phyloP scores from a whole-genome alignment of 2,329 filamentous ascomycete species.

The Hypoxylon sp. region DNA sequence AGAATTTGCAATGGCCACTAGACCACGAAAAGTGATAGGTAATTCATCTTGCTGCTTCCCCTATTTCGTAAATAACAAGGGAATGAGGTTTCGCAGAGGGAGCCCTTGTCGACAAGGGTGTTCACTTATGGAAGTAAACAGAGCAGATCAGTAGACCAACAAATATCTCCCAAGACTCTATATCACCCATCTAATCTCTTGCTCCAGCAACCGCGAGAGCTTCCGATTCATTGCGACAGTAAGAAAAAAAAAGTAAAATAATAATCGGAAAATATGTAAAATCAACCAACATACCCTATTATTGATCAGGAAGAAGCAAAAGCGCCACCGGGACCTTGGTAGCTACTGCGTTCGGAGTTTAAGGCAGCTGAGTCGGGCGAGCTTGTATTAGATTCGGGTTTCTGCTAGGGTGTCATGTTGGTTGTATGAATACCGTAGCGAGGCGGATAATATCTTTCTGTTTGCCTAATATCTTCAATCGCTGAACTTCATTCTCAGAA shows the following conservation, averaged over 20 bases:
- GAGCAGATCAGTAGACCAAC: constrained; percentile 39
- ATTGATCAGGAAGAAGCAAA: constrained; percentile 38
- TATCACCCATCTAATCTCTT: constrained; percentile 10
- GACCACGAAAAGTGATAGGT: constrained; percentile 25
- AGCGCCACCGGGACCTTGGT: constrained; percentile 18
- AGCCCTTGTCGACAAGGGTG: constrained; percentile 39
- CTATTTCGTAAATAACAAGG: constrained; percentile 39
- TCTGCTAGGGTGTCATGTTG: constrained; percentile 27
- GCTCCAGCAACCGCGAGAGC: constrained; percentile 10
- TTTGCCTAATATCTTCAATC: not conserved
- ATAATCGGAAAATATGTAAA: constrained; percentile 12
- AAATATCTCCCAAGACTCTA: constrained; percentile 20
- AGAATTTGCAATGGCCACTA: constrained; percentile 36
- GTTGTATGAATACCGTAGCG: constrained; percentile 13
- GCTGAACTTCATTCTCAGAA: constrained; percentile 3
- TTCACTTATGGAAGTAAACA: constrained; percentile 37
- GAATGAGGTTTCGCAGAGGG: constrained; percentile 38
- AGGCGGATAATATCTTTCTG: constrained; percentile 22
- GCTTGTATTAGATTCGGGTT: constrained; percentile 9
- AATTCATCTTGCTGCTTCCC: constrained; percentile 29
- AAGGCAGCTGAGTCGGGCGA: constrained; percentile 15
- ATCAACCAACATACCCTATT: constrained; percentile 42
- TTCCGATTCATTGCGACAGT: constrained; percentile 22
- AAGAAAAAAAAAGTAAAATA: constrained; percentile 27
- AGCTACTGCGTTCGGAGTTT: constrained; percentile 11